Conservation (phyloP, 2,329 filamentous ascomycete genomes). For the Aspergillus sp. region DNA sequence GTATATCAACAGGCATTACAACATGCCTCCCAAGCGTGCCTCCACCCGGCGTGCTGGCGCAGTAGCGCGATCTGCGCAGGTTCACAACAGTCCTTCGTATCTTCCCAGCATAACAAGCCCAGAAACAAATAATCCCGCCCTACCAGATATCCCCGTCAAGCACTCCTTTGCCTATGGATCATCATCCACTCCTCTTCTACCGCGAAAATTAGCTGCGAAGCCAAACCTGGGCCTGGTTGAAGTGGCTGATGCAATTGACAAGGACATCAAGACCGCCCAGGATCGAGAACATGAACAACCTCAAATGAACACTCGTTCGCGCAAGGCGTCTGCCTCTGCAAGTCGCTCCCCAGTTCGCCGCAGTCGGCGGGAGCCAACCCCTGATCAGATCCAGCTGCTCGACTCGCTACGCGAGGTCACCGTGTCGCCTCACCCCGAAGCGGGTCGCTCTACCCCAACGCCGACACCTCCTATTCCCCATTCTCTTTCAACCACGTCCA, state of each 20-base stretch:
- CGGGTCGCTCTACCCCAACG: constrained; percentile 25
- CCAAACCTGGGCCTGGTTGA: constrained; percentile 28
- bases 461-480: constrained; percentile 34
- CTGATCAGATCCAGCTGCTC: constrained; percentile 32
- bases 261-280: constrained; percentile 23
- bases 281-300: constrained; percentile 21
- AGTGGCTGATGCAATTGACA: constrained; percentile 34
- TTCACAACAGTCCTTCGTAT: constrained; percentile 8
- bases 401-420: constrained; percentile 27
- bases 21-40: constrained; percentile 27
- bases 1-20: neutral
- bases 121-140: constrained; percentile 18
- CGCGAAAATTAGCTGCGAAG: constrained; percentile 30
- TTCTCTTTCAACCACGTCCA: constrained; percentile 32
- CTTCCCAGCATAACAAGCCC: constrained; percentile 19
- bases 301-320: constrained; percentile 11
- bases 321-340: constrained; percentile 10
- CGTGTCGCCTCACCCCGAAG: constrained; percentile 14
- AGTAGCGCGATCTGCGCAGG: constrained; percentile 4
- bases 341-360: constrained; percentile 18
- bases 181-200: constrained; percentile 32
- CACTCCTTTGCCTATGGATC: constrained; percentile 43
- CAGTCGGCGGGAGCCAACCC: constrained; percentile 31
- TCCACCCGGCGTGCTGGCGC: constrained; percentile 16
- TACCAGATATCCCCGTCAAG: constrained; percentile 38